Evolutionary conservation across 2,329 filamentous ascomycete genomes (phyloP).

Genomic region (Alternaria alternata): DNA sequence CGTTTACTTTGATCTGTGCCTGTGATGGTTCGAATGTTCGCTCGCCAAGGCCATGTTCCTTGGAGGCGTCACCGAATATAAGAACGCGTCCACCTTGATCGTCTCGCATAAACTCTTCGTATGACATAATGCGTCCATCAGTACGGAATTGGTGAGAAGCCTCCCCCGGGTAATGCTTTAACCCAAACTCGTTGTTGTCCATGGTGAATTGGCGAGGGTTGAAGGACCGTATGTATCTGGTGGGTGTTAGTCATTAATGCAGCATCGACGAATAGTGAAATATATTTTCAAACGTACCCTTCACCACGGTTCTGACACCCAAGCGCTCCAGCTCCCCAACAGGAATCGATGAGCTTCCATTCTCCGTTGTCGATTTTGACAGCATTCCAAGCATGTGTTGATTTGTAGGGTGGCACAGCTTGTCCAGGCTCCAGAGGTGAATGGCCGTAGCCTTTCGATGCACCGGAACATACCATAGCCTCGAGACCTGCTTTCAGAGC

Average conservation of each 20-base stretch:
- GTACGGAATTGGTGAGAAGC: slow-evolving; percentile 73
- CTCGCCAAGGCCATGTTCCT: slow-evolving; percentile 60
- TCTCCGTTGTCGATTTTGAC: slow-evolving; percentile 84
- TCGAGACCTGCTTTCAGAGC: slow-evolving; percentile 82
- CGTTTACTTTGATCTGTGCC: slow-evolving; percentile 68
- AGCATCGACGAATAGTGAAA: no score
- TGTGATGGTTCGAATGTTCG: slow-evolving; percentile 68
- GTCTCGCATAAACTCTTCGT: slow-evolving; percentile 83
- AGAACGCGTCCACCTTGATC: slow-evolving; percentile 55
- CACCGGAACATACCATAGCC: slow-evolving; percentile 75
- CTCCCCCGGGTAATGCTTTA: slow-evolving; percentile 79
- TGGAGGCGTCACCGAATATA: slow-evolving; percentile 35
- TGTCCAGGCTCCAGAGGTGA: slow-evolving; percentile 68
- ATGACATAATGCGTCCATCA: slow-evolving; percentile 72
- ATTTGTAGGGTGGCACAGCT: slow-evolving; percentile 68
- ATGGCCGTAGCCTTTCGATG: slow-evolving; percentile 88
- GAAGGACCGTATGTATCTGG: slow-evolving; percentile 72
- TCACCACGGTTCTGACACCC: slow-evolving; percentile 32
- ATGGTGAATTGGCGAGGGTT: slow-evolving; percentile 64
- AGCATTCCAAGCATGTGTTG: slow-evolving; percentile 90
- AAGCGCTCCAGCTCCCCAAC: slow-evolving; percentile 88
- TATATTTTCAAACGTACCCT: slow-evolving; percentile 61
- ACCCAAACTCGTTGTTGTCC: slow-evolving; percentile 81
- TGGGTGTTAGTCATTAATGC: slow-evolving; percentile 1
- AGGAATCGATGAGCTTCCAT: slow-evolving; percentile 92